Evolutionary conservation across 2,329 filamentous ascomycete species (phyloP).

Genomic region (Neonectria coccinea): DNA sequence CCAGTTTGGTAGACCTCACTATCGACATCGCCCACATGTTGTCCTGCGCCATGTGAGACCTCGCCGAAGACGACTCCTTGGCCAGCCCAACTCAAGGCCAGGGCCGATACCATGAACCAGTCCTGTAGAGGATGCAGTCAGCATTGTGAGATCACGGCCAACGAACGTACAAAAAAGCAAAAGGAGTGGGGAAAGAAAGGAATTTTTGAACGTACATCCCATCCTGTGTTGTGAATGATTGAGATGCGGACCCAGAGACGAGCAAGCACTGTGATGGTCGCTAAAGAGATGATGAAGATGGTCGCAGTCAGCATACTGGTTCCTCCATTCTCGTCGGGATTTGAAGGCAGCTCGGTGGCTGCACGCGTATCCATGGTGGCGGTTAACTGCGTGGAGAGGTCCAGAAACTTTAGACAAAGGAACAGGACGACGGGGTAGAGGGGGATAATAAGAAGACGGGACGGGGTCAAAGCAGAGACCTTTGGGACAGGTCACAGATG

Average conservation of each 20-base stretch:
- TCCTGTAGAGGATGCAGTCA: slow-evolving; percentile 40
- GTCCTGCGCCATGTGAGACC: slow-evolving; percentile 58
- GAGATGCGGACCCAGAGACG: slow-evolving; percentile 59
- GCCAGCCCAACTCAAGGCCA: slow-evolving; percentile 52
- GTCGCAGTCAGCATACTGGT: slow-evolving; percentile 55
- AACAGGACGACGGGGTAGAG: slow-evolving; percentile 13
- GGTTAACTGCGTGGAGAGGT: slow-evolving; percentile 10
- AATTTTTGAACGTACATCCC: slow-evolving; percentile 53
- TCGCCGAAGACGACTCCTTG: slow-evolving; percentile 55
- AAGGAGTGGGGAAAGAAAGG: not conserved
- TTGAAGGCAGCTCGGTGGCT: slow-evolving; percentile 40
- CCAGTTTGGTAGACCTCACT: slow-evolving; percentile 49
- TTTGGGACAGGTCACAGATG: not conserved
- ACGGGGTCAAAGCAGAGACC: not conserved
- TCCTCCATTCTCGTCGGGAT: slow-evolving; percentile 52
- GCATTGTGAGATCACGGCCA: not conserved
- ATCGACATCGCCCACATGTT: slow-evolving; percentile 57
- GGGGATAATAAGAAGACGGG: slow-evolving; percentile 33
- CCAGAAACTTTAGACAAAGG: slow-evolving; percentile 25
- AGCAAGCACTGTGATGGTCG: slow-evolving; percentile 53
- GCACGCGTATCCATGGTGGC: slow-evolving; percentile 35
- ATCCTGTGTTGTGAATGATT: slow-evolving; percentile 60
- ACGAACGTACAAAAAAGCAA: not conserved
- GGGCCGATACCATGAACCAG: slow-evolving; percentile 45
- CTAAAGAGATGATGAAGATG: slow-evolving; percentile 51